Base-by-base conservation (phyloP, 805 yeast genomes). In the Nakazawaea peltata region DNA sequence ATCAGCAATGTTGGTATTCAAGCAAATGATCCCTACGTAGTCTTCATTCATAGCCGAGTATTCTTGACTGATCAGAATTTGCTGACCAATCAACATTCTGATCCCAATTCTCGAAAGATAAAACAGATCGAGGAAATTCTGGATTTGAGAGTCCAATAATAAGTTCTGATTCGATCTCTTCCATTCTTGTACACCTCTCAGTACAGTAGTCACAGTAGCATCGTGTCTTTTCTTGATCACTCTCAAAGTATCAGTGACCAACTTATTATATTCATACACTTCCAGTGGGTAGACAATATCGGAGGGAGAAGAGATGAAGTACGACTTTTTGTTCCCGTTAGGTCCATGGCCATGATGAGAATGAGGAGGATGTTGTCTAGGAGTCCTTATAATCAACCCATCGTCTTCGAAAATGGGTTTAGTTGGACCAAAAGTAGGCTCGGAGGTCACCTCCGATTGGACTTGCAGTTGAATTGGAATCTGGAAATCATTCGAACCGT, bases 81-180 rank as follows among this genome's bases (percentile, higher is more conserved):
- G 94, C 60, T 86, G 96, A n/a, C 95, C 96, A 49, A 86, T 83
- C 27, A 86, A 69, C 94, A 87, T 87, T 44, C 96, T 70, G 41
- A 87, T 87, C 2, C 96, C 96, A 42, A 87, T 87, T 40, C 95
- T 69, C 35, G 86, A 78, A 87, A 86, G 78, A 63, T 87, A 86
- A 53, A 86, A 86, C 22, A 92, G 58, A 59, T 87, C 96, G 43
- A 86, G 63, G 50, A 87, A 86, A 12, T 76, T 69, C 57, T 87
- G 95, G 24, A 87, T 76, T 10, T 84, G 74, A 35, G 77, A 69
- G 49, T 82, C 84, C 26, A 82, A 77, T 21, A 70, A 63, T 26
- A 56, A 47, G 44, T 28, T 45, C 25, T 68, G 61, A 10, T 68
- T 63, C 34, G 67, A 53, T 18, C 65, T 67, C 49, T 86, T 86